Conservation (phyloP, 805 yeast genomes). For the Schwanniomyces polymorphus region DNA sequence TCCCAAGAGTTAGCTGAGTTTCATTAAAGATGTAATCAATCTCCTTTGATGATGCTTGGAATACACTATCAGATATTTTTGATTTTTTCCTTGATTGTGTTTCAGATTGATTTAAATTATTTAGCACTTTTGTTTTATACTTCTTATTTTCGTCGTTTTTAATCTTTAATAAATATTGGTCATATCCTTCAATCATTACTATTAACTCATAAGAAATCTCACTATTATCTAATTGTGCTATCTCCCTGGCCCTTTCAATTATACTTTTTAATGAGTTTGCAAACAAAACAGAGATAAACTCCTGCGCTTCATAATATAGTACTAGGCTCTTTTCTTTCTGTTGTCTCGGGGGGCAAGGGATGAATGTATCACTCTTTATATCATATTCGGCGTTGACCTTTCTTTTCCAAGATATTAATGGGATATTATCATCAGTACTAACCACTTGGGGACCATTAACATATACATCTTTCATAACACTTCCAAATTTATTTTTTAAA, state of each 20-base stretch:
- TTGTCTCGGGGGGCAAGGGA: slow-evolving; percentile 47
- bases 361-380: slow-evolving; percentile 47
- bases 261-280: slow-evolving; percentile 8
- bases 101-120: slow-evolving; percentile 8
- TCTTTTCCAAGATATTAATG: slow-evolving; percentile 55
- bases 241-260: slow-evolving; percentile 1
- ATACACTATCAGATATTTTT: slow-evolving; percentile 4
- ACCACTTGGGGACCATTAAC: slow-evolving; percentile 10
- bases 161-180: slow-evolving; percentile 44
- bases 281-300: slow-evolving; percentile 30
- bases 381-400: slow-evolving; percentile 50
- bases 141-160: slow-evolving; percentile 45
- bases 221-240: neutral
- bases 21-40: slow-evolving; percentile 42
- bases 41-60: slow-evolving; percentile 23
- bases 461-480: slow-evolving; percentile 12
- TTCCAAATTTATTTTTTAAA: slow-evolving; percentile 22
- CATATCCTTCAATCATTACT: slow-evolving; percentile 50
- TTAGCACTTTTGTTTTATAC: slow-evolving; percentile 39
- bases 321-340: slow-evolving; percentile 45
- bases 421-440: slow-evolving; percentile 29
- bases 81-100: slow-evolving; percentile 2
- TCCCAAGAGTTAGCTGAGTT: slow-evolving; percentile 46
- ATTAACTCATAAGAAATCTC: slow-evolving; percentile 24
- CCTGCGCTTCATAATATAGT: slow-evolving; percentile 47